Conservation (phyloP, 768 basidiomycete species). For the Panaeolus cyanescens region DNA sequence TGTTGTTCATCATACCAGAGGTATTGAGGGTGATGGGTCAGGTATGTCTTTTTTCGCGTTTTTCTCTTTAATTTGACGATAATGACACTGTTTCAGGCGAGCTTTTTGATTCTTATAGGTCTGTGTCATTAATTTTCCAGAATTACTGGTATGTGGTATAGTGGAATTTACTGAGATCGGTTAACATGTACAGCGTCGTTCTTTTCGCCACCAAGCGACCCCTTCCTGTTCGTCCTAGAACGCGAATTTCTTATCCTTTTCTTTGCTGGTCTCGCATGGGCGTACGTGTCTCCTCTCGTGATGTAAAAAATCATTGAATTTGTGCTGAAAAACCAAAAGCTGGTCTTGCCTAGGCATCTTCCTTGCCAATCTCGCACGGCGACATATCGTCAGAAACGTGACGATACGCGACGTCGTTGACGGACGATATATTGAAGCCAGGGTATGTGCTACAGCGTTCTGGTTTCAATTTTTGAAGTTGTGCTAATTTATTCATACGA, state of each 20-base stretch:
- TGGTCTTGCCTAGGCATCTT: conserved; percentile 71
- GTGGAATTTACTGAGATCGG: not conserved
- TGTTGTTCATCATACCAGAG: conserved; percentile 59
- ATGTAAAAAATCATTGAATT: too few species aligned
- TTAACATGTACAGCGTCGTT: conserved; percentile 47
- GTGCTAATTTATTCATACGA: not conserved
- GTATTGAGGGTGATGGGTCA: conserved; percentile 56
- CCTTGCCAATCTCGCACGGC: conserved; percentile 59
- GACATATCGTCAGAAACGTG: conserved; percentile 38
- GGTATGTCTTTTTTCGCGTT: conserved; percentile 33
- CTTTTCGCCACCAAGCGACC: conserved; percentile 67
- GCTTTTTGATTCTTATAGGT: conserved; percentile 69
- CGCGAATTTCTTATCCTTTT: conserved; percentile 58
- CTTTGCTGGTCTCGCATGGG: conserved; percentile 56
- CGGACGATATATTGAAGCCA: conserved; percentile 60
- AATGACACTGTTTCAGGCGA: conserved; percentile 44
- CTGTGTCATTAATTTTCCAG: not conserved
- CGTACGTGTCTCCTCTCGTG: conserved; percentile 41
- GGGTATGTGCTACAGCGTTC: conserved; percentile 28
- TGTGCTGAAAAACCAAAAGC: too few species aligned
- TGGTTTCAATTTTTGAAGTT: too few species aligned
- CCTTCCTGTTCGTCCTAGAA: conserved; percentile 69
- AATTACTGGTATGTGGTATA: not conserved
- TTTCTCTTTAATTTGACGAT: not conserved
- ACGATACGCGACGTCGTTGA: conserved; percentile 39